Percentiles rank a stretch among this genome's conserved stretches.
phyloP scores from a whole-genome alignment of 768 basidiomycete genomes.

The Agaricus blazei region DNA sequence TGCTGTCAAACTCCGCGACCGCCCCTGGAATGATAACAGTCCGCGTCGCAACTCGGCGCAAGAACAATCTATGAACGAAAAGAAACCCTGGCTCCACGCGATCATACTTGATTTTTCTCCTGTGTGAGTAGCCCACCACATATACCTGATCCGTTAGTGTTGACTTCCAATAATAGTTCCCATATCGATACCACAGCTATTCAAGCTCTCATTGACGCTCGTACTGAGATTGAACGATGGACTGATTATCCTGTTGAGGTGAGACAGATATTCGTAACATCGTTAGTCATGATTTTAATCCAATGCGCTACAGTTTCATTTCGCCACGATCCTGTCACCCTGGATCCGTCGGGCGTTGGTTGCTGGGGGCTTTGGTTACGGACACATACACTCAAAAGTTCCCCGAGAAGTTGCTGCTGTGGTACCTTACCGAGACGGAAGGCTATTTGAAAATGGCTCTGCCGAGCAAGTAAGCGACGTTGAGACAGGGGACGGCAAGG shows the following conservation, averaged over 20 bases:
- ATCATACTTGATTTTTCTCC: conserved; percentile 89
- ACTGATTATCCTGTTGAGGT: conserved; percentile 72
- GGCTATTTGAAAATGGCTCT: conserved; percentile 3
- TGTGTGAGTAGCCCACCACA: conserved; percentile 44
- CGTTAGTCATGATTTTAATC: background rate
- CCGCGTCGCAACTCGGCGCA: conserved; percentile 45
- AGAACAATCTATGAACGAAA: conserved; percentile 44
- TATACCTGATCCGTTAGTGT: background rate
- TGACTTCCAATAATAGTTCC: conserved; percentile 37
- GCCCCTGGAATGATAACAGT: conserved; percentile 94
- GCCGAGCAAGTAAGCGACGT: conserved; percentile 18
- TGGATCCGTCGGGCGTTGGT: conserved; percentile 90
- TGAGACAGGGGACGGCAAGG: conserved; percentile 19
- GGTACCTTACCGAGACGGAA: conserved; percentile 54
- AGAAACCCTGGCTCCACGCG: conserved; percentile 70
- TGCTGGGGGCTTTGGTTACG: conserved; percentile 87
- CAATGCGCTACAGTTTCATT: conserved; percentile 68
- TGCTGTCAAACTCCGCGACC: conserved; percentile 58
- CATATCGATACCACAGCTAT: conserved; percentile 91
- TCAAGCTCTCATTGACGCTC: conserved; percentile 87
- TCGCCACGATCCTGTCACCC: conserved; percentile 84
- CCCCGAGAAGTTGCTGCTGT: conserved; percentile 72
- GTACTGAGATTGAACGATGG: conserved; percentile 86
- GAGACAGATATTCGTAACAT: conserved; percentile 10
- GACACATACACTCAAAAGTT: conserved; percentile 33